Base-by-base conservation (phyloP, 192 early-diverging fungal species). In the Spinellus fusiger region DNA sequence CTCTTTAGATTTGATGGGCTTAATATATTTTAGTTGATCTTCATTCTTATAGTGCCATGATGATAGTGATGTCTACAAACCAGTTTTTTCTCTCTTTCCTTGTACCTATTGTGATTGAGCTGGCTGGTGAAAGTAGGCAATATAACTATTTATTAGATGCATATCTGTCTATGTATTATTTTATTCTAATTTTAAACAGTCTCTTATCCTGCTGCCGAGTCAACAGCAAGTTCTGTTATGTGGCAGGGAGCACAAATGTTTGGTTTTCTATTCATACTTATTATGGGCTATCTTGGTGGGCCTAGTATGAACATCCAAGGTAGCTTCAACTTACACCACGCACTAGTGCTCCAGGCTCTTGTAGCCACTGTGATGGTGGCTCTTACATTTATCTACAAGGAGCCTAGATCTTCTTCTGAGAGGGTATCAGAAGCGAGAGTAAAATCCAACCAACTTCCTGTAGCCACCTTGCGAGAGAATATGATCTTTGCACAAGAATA, bases 201-300 rank as follows among this genome's bases (percentile, higher is more conserved):
- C 10, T 59, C 65, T 9, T 73, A 68, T 50, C 71, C 71, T 5
- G 66, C 65, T 10, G 25, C 71, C 8, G 65, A 67, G 26, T 63
- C 71, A 13, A 52, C 63, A 6, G 61, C 66, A 12, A 68, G 44
- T 34, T 73, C 71, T 0, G 29, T 68, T 25, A 32, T 73, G 23
- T 73, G 65, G 71, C 65, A 68, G 44, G 51, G 66, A 33, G 48
- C 54, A 18, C 71, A 73, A 57, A 29, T 68, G 3, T 59, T 73
- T 54, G 71, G 64, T 4, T 67, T 67, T 16, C 29, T 64, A 8
- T 58, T 73, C 55, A 50, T 68, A 5, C 25, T 64, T 31, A 50
- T 73, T 13, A 73, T 73, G 71, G 66, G 64, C 15, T 16, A 52
- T 5, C 46, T 73, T 10, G 44, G 65, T 26, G 61, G 35, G 35